Percentiles rank a stretch among this genome's conserved stretches.
These are phyloP conservation scores for Aspergillus avenaceus DNA, from an alignment of 495 filamentous ascomycete species.

Conservation along the genomic window DNA sequence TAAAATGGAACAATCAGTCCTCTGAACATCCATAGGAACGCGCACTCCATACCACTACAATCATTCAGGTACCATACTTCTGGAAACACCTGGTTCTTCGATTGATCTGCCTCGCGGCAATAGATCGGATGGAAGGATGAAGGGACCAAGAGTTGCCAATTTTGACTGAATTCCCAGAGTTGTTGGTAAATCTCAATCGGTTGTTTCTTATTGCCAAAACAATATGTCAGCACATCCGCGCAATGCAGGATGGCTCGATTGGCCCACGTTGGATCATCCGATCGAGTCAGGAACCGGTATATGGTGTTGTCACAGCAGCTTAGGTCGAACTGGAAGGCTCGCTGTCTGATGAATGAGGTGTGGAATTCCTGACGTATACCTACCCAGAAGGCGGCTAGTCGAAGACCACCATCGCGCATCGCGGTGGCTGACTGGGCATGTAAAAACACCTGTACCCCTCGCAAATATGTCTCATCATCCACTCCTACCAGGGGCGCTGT, in stretches of 20 bases:
- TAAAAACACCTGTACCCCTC: conserved; percentile 19
- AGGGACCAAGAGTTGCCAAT: conserved; percentile 1
- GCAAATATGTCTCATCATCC: conserved; percentile 16
- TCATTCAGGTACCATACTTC: conserved; percentile 30
- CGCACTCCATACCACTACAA: conserved; percentile 17
- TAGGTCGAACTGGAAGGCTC: conserved; percentile 17
- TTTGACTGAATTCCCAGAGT: conserved; percentile 1
- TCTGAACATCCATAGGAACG: too few relatives aligned
- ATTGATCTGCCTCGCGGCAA: conserved; percentile 1
- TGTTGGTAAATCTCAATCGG: conserved; percentile 3
- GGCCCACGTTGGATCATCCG: conserved; percentile 25
- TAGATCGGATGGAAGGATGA: conserved; percentile 15
- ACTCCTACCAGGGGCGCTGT: conserved; percentile 16
- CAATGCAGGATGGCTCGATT: conserved; percentile 21
- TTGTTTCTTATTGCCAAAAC: conserved; percentile 18
- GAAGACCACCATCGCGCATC: conserved; percentile 14
- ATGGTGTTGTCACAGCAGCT: conserved; percentile 4
- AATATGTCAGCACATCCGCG: conserved; percentile 22
- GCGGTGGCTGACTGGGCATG: conserved; percentile 11
- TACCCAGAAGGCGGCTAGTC: conserved; percentile 28
- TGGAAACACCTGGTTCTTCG: conserved; percentile 19
- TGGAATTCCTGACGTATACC: conserved; percentile 33
- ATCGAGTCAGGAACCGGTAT: conserved; percentile 16
- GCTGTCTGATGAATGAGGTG: conserved; percentile 28
- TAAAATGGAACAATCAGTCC: too few relatives aligned